These are phyloP conservation scores for Vaccinium myrtillus DNA, from an alignment of 148 eudicot species.

Conservation along the genomic window DNA sequence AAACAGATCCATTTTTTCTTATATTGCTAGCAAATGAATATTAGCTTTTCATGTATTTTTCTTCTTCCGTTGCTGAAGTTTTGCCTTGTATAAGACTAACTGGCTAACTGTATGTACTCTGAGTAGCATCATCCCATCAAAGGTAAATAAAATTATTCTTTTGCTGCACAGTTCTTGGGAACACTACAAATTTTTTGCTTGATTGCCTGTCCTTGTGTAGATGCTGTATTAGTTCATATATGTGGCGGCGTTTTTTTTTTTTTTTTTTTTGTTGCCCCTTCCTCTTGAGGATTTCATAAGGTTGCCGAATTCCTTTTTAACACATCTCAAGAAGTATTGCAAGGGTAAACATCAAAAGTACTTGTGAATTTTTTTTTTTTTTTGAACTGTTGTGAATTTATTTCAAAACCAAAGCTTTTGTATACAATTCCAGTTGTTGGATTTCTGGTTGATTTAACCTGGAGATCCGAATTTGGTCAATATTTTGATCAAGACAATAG, in stretches of 20 bases:
- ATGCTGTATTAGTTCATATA: background rate
- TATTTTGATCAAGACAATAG: background rate
- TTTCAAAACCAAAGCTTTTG: background rate
- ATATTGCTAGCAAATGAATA: background rate
- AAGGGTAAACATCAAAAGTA: background rate
- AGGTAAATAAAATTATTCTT: background rate
- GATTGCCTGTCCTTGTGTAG: background rate
- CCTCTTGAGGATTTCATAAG: background rate
- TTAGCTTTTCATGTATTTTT: background rate
- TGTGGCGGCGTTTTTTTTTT: background rate
- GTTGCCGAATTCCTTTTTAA: background rate
- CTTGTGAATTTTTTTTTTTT: background rate
- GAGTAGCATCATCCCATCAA: background rate
- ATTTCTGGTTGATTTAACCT: background rate
- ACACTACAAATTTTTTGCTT: background rate
- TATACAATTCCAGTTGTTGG: background rate
- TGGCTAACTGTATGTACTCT: background rate
- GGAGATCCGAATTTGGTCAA: background rate
- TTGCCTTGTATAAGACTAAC: background rate
- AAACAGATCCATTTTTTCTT: background rate
- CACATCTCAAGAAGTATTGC: background rate
- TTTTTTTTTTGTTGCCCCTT: background rate
- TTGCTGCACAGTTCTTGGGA: background rate
- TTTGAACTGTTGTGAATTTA: background rate
- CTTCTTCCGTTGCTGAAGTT: background rate